These are phyloP conservation scores for Selaginella tamariscina DNA, from an alignment of 75 land plant genomes.

Conservation along the genomic window DNA sequence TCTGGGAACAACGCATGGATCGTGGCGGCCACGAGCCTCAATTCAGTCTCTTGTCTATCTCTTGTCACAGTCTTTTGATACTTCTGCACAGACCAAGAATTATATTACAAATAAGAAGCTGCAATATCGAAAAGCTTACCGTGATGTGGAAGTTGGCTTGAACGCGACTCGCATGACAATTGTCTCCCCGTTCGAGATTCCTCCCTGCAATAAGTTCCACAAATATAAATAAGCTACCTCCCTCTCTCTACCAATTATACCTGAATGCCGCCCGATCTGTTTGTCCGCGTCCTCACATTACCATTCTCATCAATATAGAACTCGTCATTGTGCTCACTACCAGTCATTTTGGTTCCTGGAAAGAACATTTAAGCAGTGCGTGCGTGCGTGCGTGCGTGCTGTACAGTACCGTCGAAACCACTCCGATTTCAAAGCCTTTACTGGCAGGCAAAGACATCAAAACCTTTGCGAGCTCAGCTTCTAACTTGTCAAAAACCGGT, in stretches of 20 bases:
- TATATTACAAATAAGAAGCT: neutral
- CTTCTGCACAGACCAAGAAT: neutral
- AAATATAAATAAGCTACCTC: neutral
- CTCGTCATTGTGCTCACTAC: conserved; percentile 13
- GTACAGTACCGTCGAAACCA: neutral
- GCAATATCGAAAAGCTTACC: too few species aligned
- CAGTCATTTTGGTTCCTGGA: neutral
- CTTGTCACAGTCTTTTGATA: conserved; percentile 8
- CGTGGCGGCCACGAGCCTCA: conserved; percentile 5
- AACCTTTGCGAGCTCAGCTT: conserved; percentile 2
- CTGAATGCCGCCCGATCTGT: neutral
- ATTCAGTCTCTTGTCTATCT: neutral
- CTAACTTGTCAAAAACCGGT: conserved; percentile 9
- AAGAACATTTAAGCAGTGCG: neutral
- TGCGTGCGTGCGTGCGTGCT: too few species aligned
- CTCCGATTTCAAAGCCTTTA: conserved; percentile 11
- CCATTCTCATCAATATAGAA: conserved; percentile 9
- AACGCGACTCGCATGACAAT: conserved; percentile 1
- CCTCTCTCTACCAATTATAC: neutral
- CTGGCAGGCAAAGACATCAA: conserved; percentile 1
- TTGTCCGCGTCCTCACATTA: conserved; percentile 8
- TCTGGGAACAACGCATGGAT: conserved; percentile 7
- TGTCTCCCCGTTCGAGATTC: conserved; percentile 12
- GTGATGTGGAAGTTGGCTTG: conserved; percentile 1
- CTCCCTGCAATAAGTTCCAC: neutral